These are phyloP conservation scores for Colletotrichum sp. DNA, from an alignment of 2,329 filamentous ascomycete genomes.

Conservation along the genomic window DNA sequence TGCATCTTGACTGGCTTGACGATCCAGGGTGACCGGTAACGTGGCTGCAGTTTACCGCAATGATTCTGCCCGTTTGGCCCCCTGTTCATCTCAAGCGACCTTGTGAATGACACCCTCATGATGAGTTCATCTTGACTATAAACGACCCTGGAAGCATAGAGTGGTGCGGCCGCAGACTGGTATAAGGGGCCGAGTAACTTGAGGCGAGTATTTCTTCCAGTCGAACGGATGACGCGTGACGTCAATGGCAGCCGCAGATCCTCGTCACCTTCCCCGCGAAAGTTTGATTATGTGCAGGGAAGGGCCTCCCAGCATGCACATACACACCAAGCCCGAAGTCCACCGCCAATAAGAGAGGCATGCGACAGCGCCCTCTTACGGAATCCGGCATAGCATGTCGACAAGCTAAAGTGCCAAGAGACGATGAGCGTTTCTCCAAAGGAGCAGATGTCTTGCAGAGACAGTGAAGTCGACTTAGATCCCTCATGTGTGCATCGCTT, in stretches of 20 bases:
- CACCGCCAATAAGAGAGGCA: neutral
- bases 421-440: neutral
- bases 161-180: neutral
- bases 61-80: neutral
- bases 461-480: neutral
- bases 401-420: slow-evolving; percentile 1
- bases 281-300: neutral
- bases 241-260: slow-evolving; percentile 13
- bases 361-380: neutral
- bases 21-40: neutral
- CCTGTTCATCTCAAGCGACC: neutral
- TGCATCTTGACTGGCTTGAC: neutral
- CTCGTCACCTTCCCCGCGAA: neutral
- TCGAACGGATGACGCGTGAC: neutral
- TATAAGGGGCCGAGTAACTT: neutral
- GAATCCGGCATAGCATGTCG: neutral
- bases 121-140: neutral
- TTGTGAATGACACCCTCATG: neutral
- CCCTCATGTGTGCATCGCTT: neutral
- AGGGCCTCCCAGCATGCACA: neutral
- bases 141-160: neutral
- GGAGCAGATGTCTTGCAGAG: neutral
- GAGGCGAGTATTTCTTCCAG: neutral
- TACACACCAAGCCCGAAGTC: neutral
- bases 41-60: neutral